Conservation (phyloP, 2,329 filamentous ascomycete genomes). For the Aspergillus pseudoviridinutans region DNA sequence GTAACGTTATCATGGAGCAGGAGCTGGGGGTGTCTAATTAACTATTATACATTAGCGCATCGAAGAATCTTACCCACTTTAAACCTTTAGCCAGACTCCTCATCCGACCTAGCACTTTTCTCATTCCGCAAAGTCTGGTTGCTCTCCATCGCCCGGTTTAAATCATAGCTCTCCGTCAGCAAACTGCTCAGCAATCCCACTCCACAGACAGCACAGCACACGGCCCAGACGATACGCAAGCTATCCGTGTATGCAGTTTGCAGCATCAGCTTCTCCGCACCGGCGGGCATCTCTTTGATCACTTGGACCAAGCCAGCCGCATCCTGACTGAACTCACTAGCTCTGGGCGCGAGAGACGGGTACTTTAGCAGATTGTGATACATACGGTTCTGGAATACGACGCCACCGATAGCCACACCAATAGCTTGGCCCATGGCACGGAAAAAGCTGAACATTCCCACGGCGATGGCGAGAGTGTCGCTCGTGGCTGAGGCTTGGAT, state of each 20-base stretch:
- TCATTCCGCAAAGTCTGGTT: too few species aligned
- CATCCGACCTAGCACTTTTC: too few species aligned
- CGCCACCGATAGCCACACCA: slow-evolving; percentile 63
- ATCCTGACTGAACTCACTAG: slow-evolving; percentile 52
- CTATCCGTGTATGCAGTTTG: slow-evolving; percentile 53
- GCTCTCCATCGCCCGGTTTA: slow-evolving; percentile 38
- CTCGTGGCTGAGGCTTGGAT: slow-evolving; percentile 59
- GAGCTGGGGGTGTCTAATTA: too few species aligned
- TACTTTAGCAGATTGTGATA: slow-evolving; percentile 47
- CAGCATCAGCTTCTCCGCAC: slow-evolving; percentile 39
- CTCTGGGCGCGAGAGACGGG: slow-evolving; percentile 46
- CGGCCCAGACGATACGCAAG: slow-evolving; percentile 53
- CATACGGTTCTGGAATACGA: slow-evolving; percentile 67
- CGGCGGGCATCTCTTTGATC: slow-evolving; percentile 52
- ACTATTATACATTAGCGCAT: too few species aligned
- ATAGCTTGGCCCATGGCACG: slow-evolving; percentile 62
- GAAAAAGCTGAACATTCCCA: slow-evolving; percentile 65
- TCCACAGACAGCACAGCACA: slow-evolving; percentile 52
- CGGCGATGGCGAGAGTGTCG: slow-evolving; percentile 57
- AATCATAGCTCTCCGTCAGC: slow-evolving; percentile 49
- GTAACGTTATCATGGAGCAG: too few species aligned
- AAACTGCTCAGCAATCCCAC: slow-evolving; percentile 50
- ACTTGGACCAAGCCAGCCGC: slow-evolving; percentile 57
- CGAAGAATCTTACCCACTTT: too few species aligned
- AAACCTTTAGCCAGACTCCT: too few species aligned